Evolutionary conservation across 345 rosid species (phyloP).

Genomic region (Boechera retrofracta): DNA sequence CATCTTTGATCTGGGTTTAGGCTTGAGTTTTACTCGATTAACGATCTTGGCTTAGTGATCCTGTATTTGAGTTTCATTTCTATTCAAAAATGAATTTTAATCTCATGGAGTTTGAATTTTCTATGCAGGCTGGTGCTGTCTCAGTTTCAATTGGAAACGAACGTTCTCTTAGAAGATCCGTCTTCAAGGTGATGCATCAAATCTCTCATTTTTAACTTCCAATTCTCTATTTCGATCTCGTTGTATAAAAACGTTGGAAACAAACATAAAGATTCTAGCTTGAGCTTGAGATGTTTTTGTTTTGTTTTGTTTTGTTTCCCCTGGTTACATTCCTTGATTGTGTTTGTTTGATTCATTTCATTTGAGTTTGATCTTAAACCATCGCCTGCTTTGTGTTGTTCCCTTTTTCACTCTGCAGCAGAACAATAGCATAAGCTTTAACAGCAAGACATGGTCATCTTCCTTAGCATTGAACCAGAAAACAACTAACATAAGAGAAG

Average conservation of each 20-base stretch:
- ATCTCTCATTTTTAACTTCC: background rate
- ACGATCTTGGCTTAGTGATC: background rate
- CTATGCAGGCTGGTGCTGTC: constrained; percentile 39
- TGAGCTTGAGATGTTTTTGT: background rate
- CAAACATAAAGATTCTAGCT: background rate
- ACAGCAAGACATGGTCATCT: constrained; percentile 65
- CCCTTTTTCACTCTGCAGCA: constrained; percentile 46
- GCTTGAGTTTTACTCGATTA: constrained; percentile 5
- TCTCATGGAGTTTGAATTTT: background rate
- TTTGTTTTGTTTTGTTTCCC: background rate
- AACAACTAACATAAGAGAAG: constrained; percentile 48
- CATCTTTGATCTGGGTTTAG: constrained; percentile 27
- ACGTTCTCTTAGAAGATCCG: constrained; percentile 40
- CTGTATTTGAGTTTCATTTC: too few relatives aligned
- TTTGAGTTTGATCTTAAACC: constrained; percentile 17
- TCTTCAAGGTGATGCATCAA: constrained; percentile 43
- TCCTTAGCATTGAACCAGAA: constrained; percentile 53
- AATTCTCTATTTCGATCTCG: too few relatives aligned
- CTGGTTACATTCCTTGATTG: background rate
- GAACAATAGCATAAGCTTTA: constrained; percentile 59
- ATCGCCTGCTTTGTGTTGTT: background rate
- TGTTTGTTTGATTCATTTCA: background rate
- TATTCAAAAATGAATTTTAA: background rate
- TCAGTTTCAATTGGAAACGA: constrained; percentile 41
- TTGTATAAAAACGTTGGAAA: too few relatives aligned